Evolutionary conservation across 108 stramenopile species (phyloP), one percentile per base, ranked within the genome.

Genomic region (Nitzschia sp.): DNA sequence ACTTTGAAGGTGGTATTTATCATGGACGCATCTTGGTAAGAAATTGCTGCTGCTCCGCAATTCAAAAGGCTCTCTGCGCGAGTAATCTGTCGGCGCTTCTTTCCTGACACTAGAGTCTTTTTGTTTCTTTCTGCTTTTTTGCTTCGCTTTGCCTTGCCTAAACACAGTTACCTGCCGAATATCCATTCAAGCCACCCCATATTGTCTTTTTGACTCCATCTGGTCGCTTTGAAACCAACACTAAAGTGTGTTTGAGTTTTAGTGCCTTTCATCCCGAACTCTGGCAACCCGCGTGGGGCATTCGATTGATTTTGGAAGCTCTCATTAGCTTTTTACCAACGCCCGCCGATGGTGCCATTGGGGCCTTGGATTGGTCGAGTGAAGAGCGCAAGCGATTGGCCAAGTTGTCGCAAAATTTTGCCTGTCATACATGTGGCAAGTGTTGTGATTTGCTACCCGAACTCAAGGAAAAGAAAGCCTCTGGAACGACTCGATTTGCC

Each of bases 241-340:
- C 81, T 3, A 99, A 99, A 80, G 85, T 99, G 35, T 99, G 99
- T 75, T 74, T 99, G 17, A 89, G 86, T 29, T 98, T 98, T 64
- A 88, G 90, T 19, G 95, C 97, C 15, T 93, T 88, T 68, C 99
- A 99, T 84, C 97, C 97, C 0, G 99, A 99, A 82, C 73, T 96
- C 66, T 99, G 99, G 99, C 96, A 95, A 78, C 86, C 80, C 6
- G 80, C 78, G 0, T 97, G 97, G 97, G 96, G 97, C 17, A 90
- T 99, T 54, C 93, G 99, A 27, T 74, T 97, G 3, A 99, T 99
- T 47, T 79, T 99, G 32, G 98, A 98, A 71, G 99, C 99, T 8
- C 72, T 99, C 17, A 98, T 98, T 48, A 86, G 85, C 72, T 99
- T 99, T 63, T 66, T 99, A 4, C 97, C 96, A 0, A 94, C 98